phyloP scores from a whole-genome alignment of 768 basidiomycete species.

The Psilocybe cubensis region DNA sequence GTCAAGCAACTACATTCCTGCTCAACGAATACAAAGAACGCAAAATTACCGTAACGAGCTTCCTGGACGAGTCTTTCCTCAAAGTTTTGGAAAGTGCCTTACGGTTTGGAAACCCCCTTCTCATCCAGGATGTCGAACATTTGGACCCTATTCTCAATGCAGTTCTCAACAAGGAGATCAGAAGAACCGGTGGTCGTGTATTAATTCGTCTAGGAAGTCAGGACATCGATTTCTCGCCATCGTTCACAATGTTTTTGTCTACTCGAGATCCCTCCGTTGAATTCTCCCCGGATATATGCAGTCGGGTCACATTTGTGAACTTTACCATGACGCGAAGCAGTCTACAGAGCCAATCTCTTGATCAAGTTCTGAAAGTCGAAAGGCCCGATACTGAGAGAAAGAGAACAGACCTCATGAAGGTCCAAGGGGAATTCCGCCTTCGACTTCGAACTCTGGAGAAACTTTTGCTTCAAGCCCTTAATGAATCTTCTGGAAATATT shows the following conservation, averaged over 20 bases:
- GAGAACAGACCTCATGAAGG: slow-evolving; percentile 95
- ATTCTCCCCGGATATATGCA: slow-evolving; percentile 98
- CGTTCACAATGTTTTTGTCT: slow-evolving; percentile 99
- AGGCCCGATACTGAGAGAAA: slow-evolving; percentile 96
- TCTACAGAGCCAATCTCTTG: slow-evolving; percentile 96
- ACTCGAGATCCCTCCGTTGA: slow-evolving; percentile 97
- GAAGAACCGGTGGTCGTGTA: slow-evolving; percentile 95
- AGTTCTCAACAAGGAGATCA: slow-evolving; percentile 95
- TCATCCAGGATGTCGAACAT: slow-evolving; percentile 98
- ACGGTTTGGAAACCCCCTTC: slow-evolving; percentile 95
- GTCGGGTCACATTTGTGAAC: slow-evolving; percentile 94
- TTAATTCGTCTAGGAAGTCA: slow-evolving; percentile 96
- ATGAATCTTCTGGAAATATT: slow-evolving; percentile 96
- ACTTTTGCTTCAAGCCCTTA: slow-evolving; percentile 90
- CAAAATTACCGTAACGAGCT: slow-evolving; percentile 98
- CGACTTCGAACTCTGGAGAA: slow-evolving; percentile 93
- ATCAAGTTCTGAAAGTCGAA: slow-evolving; percentile 96
- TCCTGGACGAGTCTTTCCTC: slow-evolving; percentile 98
- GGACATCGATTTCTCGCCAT: slow-evolving; percentile 98
- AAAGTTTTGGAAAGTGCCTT: slow-evolving; percentile 99
- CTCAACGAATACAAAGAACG: slow-evolving; percentile 94
- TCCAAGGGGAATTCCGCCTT: slow-evolving; percentile 96
- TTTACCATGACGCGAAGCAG: slow-evolving; percentile 99
- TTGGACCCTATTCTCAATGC: slow-evolving; percentile 97
- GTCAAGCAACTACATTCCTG: slow-evolving; percentile 94